Evolutionary conservation across 2,329 filamentous ascomycete species (phyloP), one percentile per base, ranked within the genome.

Genomic region (Aspergillus puulaauensis): DNA sequence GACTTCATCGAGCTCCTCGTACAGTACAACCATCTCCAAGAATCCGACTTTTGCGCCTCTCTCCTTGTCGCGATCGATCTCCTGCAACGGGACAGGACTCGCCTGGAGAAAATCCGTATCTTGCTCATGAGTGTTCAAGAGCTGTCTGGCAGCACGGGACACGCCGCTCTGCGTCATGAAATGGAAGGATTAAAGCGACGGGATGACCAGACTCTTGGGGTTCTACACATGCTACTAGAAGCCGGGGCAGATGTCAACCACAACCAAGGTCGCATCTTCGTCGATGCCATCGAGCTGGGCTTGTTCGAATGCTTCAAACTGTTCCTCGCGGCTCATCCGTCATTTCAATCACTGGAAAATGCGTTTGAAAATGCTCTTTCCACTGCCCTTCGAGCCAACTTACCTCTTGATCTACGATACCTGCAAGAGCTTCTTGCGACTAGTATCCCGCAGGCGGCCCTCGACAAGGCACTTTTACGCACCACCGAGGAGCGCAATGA

Each of bases 91-190:
- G 56, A 57, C 6, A 47, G 46, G 31, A 46, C 50, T 24, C 56
- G 56, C 2, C 21, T 57, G n/a, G 56, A 57, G 39, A 57, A 57
- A 23, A 57, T 57, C 6, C 50, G 56, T 21, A 47, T 57, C 9
- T 19, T 57, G 2, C 56, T 57, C 21, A 45, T 24, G 6, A 57
- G 50, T 27, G 40, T 40, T 11, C 17, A 21, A 3, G 50, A 57
- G 14, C 43, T 57, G 19, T 41, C 56, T 11, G 56, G 56, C 1
- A 35, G 40, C 15, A 53, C 44, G 1, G 56, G 56, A 14, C 45
- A 50, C 4, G 37, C 50, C 1, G 50, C 56, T 6, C 56, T 57
- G 3, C 50, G 44, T 11, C 50, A 57, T 40, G 56, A 57, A 17
- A 57, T 57, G 56, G 27, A 57, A 17, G 50, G 50, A 3, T n/a